A percentile compares a stretch with the other conserved stretches of the same genome.
Conservation (phyloP, 805 yeast genomes). For the Candida koratica region DNA sequence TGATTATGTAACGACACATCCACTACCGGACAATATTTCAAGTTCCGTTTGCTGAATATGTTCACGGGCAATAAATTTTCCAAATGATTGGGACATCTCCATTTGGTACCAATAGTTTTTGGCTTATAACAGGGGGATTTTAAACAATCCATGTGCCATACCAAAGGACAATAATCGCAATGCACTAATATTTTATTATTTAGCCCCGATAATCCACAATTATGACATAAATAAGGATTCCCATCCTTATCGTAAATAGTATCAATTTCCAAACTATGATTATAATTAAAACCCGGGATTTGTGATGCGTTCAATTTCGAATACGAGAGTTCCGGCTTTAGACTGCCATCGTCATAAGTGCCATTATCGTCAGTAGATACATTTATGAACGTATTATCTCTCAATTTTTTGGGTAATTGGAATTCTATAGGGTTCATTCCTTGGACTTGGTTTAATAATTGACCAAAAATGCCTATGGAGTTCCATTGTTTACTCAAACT, state of each 20-base stretch:
- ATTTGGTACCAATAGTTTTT: constrained; percentile 70
- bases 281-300: constrained; percentile 35
- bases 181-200: constrained; percentile 53
- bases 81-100: constrained; percentile 91
- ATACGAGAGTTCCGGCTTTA: constrained; percentile 48
- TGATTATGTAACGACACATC: constrained; percentile 46
- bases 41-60: constrained; percentile 38
- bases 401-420: constrained; percentile 59
- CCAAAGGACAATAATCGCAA: constrained; percentile 79
- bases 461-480: constrained; percentile 47
- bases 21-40: constrained; percentile 47
- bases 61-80: constrained; percentile 45
- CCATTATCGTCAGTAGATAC: constrained; percentile 66
- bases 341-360: constrained; percentile 54
- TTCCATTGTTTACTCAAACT: constrained; percentile 20
- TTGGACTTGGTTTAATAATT: constrained; percentile 63
- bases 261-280: constrained; percentile 58
- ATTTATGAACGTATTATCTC: constrained; percentile 64
- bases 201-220: constrained; percentile 70
- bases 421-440: constrained; percentile 44
- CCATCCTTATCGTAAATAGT: constrained; percentile 65
- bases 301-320: constrained; percentile 30
- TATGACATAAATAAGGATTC: constrained; percentile 65
- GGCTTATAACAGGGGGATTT: constrained; percentile 69
- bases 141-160: constrained; percentile 89